These are phyloP conservation scores for Pyrenopolyporus hunteri DNA, from an alignment of 495 filamentous ascomycete genomes.

Conservation along the genomic window DNA sequence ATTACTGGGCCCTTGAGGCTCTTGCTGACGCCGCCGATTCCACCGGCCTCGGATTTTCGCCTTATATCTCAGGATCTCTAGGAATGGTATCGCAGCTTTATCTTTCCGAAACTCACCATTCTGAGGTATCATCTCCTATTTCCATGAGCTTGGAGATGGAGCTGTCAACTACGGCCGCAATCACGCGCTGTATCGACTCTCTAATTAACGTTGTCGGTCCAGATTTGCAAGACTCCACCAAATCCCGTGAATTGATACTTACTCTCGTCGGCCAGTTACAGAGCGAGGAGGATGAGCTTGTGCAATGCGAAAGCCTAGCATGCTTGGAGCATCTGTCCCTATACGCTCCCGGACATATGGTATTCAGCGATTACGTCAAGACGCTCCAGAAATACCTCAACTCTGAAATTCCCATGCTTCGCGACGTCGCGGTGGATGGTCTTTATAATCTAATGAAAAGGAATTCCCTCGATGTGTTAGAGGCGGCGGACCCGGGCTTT, in stretches of 20 bases:
- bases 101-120: slow-evolving; percentile 86
- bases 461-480: slow-evolving; percentile 78
- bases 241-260: slow-evolving; percentile 87
- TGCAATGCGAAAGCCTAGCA: slow-evolving; percentile 76
- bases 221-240: slow-evolving; percentile 91
- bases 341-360: slow-evolving; percentile 86
- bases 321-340: slow-evolving; percentile 91
- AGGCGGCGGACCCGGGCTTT: slow-evolving; percentile 72
- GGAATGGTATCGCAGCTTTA: slow-evolving; percentile 94
- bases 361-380: slow-evolving; percentile 82
- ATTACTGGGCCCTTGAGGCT: slow-evolving; percentile 93
- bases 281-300: slow-evolving; percentile 72
- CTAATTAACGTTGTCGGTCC: slow-evolving; percentile 95
- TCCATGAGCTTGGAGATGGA: slow-evolving; percentile 90
- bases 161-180: slow-evolving; percentile 76
- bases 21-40: slow-evolving; percentile 88
- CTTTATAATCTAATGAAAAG: slow-evolving; percentile 95
- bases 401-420: slow-evolving; percentile 67
- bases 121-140: slow-evolving; percentile 74
- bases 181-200: slow-evolving; percentile 90
- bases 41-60: slow-evolving; percentile 88
- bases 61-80: slow-evolving; percentile 85
- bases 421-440: slow-evolving; percentile 83
- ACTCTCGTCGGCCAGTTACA: slow-evolving; percentile 85
- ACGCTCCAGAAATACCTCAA: slow-evolving; percentile 77